A percentile compares a stretch with the other conserved stretches of the same genome.
Conservation (phyloP, 345 rosid genomes). For the Acer saccharum region DNA sequence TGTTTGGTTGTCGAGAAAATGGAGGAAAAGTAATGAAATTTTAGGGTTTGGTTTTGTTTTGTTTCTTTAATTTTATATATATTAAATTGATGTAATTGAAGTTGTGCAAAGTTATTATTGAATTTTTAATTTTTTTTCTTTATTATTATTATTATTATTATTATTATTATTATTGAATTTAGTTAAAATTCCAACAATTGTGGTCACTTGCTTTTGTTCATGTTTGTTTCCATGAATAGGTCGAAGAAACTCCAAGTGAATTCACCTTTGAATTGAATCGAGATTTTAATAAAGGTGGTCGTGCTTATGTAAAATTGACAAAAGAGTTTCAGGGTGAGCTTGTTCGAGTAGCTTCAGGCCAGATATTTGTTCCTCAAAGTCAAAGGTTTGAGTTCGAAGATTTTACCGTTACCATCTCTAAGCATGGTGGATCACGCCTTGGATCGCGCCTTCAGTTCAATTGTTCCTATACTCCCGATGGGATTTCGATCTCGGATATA, state of each 20-base stretch:
- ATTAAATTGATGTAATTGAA: no score
- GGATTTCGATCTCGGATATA: conserved; percentile 42
- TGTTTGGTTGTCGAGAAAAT: no score
- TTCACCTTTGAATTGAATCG: conserved; percentile 54
- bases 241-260: conserved; percentile 57
- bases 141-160: no score
- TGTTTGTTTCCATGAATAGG: conserved; percentile 32
- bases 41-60: neutral
- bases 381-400: conserved; percentile 5
- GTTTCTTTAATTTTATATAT: no score
- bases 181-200: no score
- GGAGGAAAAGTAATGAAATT: neutral
- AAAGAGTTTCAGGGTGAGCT: conserved; percentile 76
- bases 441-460: conserved; percentile 60
- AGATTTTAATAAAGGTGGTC: no score
- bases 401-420: conserved; percentile 67
- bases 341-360: conserved; percentile 48
- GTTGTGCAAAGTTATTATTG: no score
- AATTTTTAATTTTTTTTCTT: no score
- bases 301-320: conserved; percentile 53
- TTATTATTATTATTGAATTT: no score
- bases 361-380: neutral
- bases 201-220: no score
- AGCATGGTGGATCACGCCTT: conserved; percentile 53
- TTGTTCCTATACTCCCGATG: conserved; percentile 65